Evolutionary conservation across 805 yeast species (phyloP), one percentile per base, ranked within the genome.

Genomic region (Debaryomyces castellii): DNA sequence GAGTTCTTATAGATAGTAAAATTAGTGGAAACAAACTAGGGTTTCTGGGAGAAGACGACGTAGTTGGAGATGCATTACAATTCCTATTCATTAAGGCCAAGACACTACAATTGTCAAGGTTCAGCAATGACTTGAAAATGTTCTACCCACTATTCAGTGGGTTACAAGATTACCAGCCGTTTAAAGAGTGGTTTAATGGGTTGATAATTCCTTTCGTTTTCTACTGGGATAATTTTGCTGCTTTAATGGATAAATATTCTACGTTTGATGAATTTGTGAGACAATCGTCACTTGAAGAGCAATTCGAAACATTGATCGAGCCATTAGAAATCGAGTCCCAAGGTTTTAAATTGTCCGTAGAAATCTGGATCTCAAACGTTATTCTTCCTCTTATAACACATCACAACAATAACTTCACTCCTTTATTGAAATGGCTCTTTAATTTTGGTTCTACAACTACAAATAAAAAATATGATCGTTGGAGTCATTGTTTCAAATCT

Each of bases 351-450:
- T 37, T 55, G 17, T 41, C 55, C 12, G 41, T 54, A 0, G 43
- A 44, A 9, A 49, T 53, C 18, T 69, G 70, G 65, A 50, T 66
- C 46, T 25, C 40, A 4, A 46, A 57, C 21, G 73, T 66, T 12
- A 51, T 66, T 3, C 40, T 69, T 14, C 75, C 75, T 0, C 44
- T 58, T 11, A 47, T 60, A 5, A 46, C 27, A 1, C 62, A 55
- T 44, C 39, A 58, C 37, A 44, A 43, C 12, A 36, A 52, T 20
- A 57, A 60, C 40, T 57, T 67, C 35, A 45, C 42, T 2, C 64
- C 68, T 3, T 51, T 69, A n/a, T 45, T 51, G 9, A 28, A 44
- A 4, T 66, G 69, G 68, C 40, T 64, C n/a, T 59, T 53, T 39
- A 20, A 18, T 16, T 16, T 21, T 11, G 20, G n/a, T 5, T 17